Conservation (phyloP, 164 flowering plant genomes). For the Chimonanthus praecox region DNA sequence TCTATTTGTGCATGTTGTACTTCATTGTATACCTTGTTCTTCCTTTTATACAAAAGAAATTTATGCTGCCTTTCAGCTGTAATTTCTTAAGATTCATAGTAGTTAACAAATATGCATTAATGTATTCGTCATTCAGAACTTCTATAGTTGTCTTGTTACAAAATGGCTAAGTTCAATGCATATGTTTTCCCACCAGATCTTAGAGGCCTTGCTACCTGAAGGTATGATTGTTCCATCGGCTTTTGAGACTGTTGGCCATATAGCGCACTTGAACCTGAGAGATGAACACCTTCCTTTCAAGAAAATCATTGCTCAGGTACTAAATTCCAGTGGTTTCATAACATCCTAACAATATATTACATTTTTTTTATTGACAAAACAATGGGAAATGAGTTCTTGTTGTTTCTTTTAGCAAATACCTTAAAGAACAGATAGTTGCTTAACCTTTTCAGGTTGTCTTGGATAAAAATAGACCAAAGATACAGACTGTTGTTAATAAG, state of each 20-base stretch:
- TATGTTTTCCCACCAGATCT: slow-evolving; percentile 42
- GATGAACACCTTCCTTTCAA: slow-evolving; percentile 86
- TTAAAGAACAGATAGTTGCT: slow-evolving; percentile 4
- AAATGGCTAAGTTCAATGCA: background rate
- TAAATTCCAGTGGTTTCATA: background rate
- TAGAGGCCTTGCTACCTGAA: slow-evolving; percentile 74
- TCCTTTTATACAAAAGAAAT: no score
- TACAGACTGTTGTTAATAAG: slow-evolving; percentile 91
- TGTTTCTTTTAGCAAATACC: background rate
- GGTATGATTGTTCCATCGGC: slow-evolving; percentile 69
- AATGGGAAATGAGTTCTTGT: background rate
- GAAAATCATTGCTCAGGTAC: slow-evolving; percentile 81
- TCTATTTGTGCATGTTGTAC: no score
- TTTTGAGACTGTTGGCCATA: slow-evolving; percentile 90
- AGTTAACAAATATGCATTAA: no score
- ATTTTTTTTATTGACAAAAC: background rate
- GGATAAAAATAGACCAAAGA: slow-evolving; percentile 88
- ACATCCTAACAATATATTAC: background rate
- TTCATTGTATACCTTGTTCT: no score
- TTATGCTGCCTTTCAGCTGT: no score
- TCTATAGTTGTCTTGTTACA: background rate
- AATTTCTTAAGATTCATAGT: no score
- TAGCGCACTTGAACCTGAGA: slow-evolving; percentile 82
- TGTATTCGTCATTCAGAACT: no score
- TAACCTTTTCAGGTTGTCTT: slow-evolving; percentile 61